Percentiles rank a stretch among this genome's conserved stretches.
These are phyloP conservation scores for Russula brevipes DNA, from an alignment of 768 basidiomycete genomes.

Conservation along the genomic window DNA sequence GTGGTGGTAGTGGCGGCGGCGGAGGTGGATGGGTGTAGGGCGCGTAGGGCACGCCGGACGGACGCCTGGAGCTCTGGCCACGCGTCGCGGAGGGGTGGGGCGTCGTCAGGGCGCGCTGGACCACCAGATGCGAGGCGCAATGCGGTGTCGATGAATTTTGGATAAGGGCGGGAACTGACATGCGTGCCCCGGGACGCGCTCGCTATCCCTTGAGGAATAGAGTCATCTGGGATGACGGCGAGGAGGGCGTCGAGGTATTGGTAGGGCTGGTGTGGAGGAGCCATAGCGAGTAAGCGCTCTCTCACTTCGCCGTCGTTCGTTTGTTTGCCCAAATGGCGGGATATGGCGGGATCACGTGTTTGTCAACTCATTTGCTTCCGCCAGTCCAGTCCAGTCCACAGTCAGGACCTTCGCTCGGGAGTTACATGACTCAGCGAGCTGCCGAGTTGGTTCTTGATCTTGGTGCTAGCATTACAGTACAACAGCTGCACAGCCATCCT, in stretches of 20 bases:
- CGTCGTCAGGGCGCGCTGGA: constrained; percentile 7
- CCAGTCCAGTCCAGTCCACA: too few relatives aligned
- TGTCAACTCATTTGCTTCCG: too few relatives aligned
- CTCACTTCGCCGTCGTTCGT: too few relatives aligned
- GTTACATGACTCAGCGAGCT: too few relatives aligned
- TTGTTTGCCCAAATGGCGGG: too few relatives aligned
- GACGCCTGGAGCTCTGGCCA: constrained; percentile 15
- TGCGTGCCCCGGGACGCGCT: neutral
- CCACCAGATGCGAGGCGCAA: constrained; percentile 13
- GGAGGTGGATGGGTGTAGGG: neutral
- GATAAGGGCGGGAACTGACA: neutral
- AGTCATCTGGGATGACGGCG: constrained; percentile 7
- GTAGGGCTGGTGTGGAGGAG: neutral
- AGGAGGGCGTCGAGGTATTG: constrained; percentile 17
- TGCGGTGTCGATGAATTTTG: constrained; percentile 12
- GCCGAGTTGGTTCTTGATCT: too few relatives aligned
- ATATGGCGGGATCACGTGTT: too few relatives aligned
- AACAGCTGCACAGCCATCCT: too few relatives aligned
- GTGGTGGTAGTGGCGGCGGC: too few relatives aligned
- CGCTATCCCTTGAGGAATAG: neutral
- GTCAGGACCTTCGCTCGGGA: too few relatives aligned
- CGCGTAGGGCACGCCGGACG: neutral
- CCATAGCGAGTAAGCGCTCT: neutral
- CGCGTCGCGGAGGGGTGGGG: constrained; percentile 8
- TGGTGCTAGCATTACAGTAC: too few relatives aligned